phyloP scores from a whole-genome alignment of 2,329 filamentous ascomycete genomes.

The Dendrostoma leiphaemia region DNA sequence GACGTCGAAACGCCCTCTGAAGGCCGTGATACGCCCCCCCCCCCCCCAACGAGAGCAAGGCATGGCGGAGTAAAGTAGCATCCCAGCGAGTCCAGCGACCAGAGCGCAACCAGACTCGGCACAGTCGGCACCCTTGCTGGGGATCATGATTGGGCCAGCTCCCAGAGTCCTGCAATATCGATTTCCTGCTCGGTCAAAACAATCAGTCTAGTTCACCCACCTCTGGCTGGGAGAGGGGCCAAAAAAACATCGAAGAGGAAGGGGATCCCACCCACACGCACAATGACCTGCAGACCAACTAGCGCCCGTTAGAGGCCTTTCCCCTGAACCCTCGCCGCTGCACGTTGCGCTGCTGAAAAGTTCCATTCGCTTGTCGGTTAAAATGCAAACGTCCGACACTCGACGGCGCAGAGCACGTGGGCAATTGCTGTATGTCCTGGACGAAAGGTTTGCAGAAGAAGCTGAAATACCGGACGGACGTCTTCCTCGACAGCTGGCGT shows the following conservation, averaged over 20 bases:
- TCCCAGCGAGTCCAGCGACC: too few species aligned
- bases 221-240: not conserved
- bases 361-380: not conserved
- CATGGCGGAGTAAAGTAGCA: too few species aligned
- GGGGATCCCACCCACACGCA: not conserved
- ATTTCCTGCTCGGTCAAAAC: not conserved
- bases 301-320: too few species aligned
- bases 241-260: not conserved
- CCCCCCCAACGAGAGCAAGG: too few species aligned
- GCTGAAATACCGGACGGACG: not conserved
- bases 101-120: too few species aligned
- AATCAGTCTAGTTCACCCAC: not conserved
- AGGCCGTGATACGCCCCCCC: too few species aligned
- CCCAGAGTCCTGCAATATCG: not conserved
- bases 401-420: not conserved
- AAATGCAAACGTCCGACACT: not conserved
- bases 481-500: too few species aligned
- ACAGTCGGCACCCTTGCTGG: not conserved
- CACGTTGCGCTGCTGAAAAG: not conserved
- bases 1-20: too few species aligned
- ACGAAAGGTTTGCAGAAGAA: not conserved
- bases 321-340: too few species aligned
- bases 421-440: not conserved
- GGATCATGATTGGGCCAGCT: not conserved
- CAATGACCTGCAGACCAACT: not conserved